A percentile compares a stretch with the other conserved stretches of the same genome.
Evolutionary conservation across 1,284 basidiomycete genomes (phyloP).

Genomic region (Porodaedalea pini): DNA sequence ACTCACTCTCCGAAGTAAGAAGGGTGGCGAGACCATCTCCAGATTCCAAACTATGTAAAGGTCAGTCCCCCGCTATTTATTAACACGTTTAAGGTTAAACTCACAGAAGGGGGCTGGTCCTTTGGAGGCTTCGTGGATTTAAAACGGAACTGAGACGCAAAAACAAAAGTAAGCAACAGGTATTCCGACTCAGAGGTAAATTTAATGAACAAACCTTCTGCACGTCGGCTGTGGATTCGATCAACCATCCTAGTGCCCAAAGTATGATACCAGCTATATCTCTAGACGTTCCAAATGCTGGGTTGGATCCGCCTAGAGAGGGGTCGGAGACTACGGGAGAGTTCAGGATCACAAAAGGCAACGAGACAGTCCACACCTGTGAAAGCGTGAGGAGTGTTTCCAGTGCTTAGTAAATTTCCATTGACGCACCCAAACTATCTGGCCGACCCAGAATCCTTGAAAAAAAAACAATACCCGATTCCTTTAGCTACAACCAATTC

Average conservation of each 20-base stretch:
- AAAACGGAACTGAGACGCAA: constrained; percentile 44
- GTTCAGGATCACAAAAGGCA: constrained; percentile 64
- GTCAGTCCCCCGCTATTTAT: background rate
- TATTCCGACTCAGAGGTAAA: background rate
- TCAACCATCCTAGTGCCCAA: constrained; percentile 58
- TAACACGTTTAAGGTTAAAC: constrained; percentile 15
- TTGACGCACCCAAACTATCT: constrained; percentile 47
- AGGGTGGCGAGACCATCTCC: constrained; percentile 66
- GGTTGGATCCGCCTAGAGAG: constrained; percentile 41
- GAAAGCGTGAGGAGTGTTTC: constrained; percentile 5
- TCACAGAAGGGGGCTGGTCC: constrained; percentile 46
- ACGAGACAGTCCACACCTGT: constrained; percentile 65
- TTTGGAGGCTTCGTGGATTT: constrained; percentile 53
- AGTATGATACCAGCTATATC: constrained; percentile 71
- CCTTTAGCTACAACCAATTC: background rate
- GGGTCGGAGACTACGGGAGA: constrained; percentile 60
- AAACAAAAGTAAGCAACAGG: background rate
- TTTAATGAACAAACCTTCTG: constrained; percentile 51
- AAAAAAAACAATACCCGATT: constrained; percentile 10
- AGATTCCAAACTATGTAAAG: constrained; percentile 42
- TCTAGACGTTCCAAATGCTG: constrained; percentile 55
- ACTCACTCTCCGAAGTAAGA: constrained; percentile 75
- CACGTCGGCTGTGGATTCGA: constrained; percentile 60
- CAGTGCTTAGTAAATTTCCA: background rate
- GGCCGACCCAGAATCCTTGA: constrained; percentile 52